Percentiles rank a stretch among this genome's conserved stretches.
phyloP scores from a whole-genome alignment of 2,329 filamentous ascomycete species.

The Cladosporium phlei region DNA sequence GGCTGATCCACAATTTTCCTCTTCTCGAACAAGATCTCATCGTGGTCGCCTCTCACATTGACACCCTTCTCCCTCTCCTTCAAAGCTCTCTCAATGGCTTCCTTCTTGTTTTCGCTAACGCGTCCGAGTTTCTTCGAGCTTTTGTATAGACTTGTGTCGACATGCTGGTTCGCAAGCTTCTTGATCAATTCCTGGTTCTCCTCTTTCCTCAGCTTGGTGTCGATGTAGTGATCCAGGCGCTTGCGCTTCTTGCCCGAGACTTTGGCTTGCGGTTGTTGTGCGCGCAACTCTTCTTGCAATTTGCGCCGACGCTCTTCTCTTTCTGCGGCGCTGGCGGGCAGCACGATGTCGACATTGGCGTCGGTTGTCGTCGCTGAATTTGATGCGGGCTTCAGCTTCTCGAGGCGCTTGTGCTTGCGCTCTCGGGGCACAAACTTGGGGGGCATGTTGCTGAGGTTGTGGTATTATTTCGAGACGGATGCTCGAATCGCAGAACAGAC shows the following conservation, averaged over 20 bases:
- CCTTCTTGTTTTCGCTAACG: conserved; percentile 64
- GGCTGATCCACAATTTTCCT: conserved; percentile 23
- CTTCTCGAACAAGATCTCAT: conserved; percentile 51
- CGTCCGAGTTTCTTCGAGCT: conserved; percentile 75
- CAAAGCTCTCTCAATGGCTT: conserved; percentile 60
- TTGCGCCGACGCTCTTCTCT: conserved; percentile 49
- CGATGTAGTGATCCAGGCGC: conserved; percentile 66
- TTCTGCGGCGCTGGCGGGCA: conserved; percentile 48
- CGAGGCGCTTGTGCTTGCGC: conserved; percentile 60
- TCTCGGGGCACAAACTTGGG: conserved; percentile 51
- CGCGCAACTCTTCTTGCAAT: conserved; percentile 51
- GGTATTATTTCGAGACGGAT: neutral
- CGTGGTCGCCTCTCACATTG: conserved; percentile 48
- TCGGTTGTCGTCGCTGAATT: conserved; percentile 38
- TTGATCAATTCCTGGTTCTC: conserved; percentile 80
- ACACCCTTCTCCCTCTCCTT: conserved; percentile 62
- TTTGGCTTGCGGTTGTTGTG: conserved; percentile 50
- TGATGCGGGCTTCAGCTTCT: conserved; percentile 43
- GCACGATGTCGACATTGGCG: conserved; percentile 49
- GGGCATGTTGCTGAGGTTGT: conserved; percentile 30
- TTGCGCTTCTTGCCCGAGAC: conserved; percentile 63
- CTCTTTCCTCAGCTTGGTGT: conserved; percentile 90
- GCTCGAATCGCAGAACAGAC: neutral
- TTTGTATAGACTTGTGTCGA: conserved; percentile 75
- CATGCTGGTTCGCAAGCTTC: conserved; percentile 71